Evolutionary conservation across 495 filamentous ascomycete genomes (phyloP).

Genomic region (Lophiostoma macrostomum): DNA sequence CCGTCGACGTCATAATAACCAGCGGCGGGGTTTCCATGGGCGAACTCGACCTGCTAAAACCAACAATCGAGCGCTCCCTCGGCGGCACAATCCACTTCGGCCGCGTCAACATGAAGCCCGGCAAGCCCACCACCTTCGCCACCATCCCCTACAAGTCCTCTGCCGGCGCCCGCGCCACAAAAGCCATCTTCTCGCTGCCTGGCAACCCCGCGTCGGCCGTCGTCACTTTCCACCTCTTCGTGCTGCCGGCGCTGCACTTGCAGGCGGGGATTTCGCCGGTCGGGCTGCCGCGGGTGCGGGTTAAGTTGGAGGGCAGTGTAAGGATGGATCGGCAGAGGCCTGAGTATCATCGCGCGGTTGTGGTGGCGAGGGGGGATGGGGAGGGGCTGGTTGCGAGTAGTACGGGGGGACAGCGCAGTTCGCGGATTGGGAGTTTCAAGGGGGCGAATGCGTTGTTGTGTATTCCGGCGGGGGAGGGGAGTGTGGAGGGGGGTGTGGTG

Average conservation of each 20-base stretch:
- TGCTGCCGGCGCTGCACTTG: conserved; percentile 80
- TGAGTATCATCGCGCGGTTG: conserved; percentile 82
- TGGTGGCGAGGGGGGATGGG: conserved; percentile 62
- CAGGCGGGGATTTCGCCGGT: conserved; percentile 57
- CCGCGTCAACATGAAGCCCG: conserved; percentile 94
- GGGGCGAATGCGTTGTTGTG: conserved; percentile 83
- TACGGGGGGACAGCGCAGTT: conserved; percentile 88
- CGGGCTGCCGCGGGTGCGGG: conserved; percentile 69
- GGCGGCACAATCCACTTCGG: conserved; percentile 97
- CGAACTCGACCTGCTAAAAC: conserved; percentile 94
- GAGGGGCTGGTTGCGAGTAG: conserved; percentile 70
- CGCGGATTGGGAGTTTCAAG: conserved; percentile 79
- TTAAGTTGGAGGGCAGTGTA: conserved; percentile 69
- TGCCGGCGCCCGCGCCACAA: conserved; percentile 49
- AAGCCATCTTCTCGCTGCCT: conserved; percentile 84
- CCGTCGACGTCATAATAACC: conserved; percentile 81
- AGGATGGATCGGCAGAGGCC: conserved; percentile 66
- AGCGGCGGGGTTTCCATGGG: conserved; percentile 98
- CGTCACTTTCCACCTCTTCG: conserved; percentile 91
- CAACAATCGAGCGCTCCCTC: conserved; percentile 86
- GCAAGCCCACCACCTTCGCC: conserved; percentile 95
- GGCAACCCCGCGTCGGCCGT: conserved; percentile 93
- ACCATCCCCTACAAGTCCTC: conserved; percentile 64
- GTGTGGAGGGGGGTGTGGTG: conserved; percentile 52
- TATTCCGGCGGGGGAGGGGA: conserved; percentile 58